These are phyloP conservation scores for Fusarium sp. DNA, from an alignment of 2,329 filamentous ascomycete species.

Conservation along the genomic window DNA sequence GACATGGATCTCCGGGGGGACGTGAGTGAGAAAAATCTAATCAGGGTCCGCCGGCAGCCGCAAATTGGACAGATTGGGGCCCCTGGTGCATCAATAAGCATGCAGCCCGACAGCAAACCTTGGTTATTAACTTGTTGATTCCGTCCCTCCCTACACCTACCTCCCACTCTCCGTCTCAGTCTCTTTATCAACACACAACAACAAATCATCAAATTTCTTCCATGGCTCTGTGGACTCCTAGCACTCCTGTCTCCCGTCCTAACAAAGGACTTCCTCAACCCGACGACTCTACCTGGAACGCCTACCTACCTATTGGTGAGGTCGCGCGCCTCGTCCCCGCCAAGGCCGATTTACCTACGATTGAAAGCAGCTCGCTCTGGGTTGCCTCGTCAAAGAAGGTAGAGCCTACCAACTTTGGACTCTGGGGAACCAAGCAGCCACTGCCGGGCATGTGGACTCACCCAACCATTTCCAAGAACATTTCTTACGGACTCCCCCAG, in stretches of 20 bases:
- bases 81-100: conserved; percentile 43
- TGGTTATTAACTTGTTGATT: conserved; percentile 21
- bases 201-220: conserved; percentile 16
- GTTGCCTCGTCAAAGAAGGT: conserved; percentile 37
- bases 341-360: conserved; percentile 46
- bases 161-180: neutral
- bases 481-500: conserved; percentile 50
- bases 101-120: conserved; percentile 29
- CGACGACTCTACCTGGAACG: conserved; percentile 54
- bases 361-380: conserved; percentile 58
- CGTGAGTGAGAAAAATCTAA: conserved; percentile 31
- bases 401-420: conserved; percentile 37
- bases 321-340: conserved; percentile 50
- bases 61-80: conserved; percentile 29
- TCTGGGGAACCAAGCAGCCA: conserved; percentile 44
- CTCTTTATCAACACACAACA: conserved; percentile 26
- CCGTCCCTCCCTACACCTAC: conserved; percentile 15
- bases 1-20: conserved; percentile 43
- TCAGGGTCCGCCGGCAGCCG: conserved; percentile 45
- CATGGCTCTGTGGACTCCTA: conserved; percentile 49
- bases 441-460: conserved; percentile 46
- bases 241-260: conserved; percentile 37
- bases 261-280: conserved; percentile 55
- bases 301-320: conserved; percentile 50
- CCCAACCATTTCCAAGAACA: conserved; percentile 29